Evolutionary conservation across 2,329 filamentous ascomycete genomes (phyloP).

Genomic region (Fusarium oxysporum): DNA sequence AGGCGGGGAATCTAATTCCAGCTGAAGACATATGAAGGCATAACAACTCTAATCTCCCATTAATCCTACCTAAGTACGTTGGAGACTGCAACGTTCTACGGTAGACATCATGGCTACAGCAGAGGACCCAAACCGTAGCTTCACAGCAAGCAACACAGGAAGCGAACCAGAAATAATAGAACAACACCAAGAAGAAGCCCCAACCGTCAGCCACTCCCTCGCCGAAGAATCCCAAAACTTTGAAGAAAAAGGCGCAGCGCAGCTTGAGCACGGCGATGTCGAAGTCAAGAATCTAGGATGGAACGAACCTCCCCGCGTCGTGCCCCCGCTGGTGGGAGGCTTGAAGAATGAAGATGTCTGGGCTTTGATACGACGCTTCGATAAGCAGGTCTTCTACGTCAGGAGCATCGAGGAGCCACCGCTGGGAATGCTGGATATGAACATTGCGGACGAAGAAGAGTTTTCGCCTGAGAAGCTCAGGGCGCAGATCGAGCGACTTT

Average conservation of each 20-base stretch:
- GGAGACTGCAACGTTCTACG: no score
- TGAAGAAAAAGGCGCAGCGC: conserved; percentile 57
- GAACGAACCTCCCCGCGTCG: conserved; percentile 69
- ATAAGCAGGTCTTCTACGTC: conserved; percentile 77
- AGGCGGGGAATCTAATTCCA: conserved; percentile 35
- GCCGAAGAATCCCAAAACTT: conserved; percentile 47
- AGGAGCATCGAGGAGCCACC: conserved; percentile 67
- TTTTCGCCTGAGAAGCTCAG: conserved; percentile 88
- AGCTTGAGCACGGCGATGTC: conserved; percentile 60
- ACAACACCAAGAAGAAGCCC: conserved; percentile 44
- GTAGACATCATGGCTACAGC: conserved; percentile 16
- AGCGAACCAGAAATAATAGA: conserved; percentile 49
- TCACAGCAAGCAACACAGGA: conserved; percentile 22
- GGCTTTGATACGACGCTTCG: conserved; percentile 77
- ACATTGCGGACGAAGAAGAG: conserved; percentile 84
- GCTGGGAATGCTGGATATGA: conserved; percentile 79
- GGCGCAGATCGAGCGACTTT: conserved; percentile 81
- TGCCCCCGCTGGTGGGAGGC: conserved; percentile 73
- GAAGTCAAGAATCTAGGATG: conserved; percentile 77
- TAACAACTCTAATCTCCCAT: neutral
- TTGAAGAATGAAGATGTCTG: conserved; percentile 79
- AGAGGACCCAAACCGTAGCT: conserved; percentile 27
- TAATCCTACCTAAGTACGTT: no score
- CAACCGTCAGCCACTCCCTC: conserved; percentile 53
- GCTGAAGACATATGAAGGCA: neutral